Base-by-base conservation (phyloP, 768 basidiomycete genomes). In the Mycena epipterygia region DNA sequence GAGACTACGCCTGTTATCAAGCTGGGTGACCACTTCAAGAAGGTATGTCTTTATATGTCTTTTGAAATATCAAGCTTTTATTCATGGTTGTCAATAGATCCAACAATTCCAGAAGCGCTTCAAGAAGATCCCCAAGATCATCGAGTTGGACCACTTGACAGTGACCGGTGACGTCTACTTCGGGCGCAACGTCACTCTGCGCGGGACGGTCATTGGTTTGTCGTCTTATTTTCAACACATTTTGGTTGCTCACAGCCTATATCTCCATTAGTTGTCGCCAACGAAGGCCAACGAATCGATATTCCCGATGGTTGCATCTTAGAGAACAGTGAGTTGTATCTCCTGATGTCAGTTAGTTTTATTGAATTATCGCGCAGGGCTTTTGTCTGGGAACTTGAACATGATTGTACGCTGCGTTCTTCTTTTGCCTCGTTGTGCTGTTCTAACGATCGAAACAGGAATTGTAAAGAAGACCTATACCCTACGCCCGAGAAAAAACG, bases 1-100 rank as follows among this genome's bases (percentile, higher is more conserved):
- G 89, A 88, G 76, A 93, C 89, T 23, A 92, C 95, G 30, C 97
- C 96, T n/a, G 95, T 97, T 56, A 94, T 98, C 88, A 98, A 98
- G 85, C 89, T 98, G 56, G 96, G 96, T 51, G 95, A 96, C 81
- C 93, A 94, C 80, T 98, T 99, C 90, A 98, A 97, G 88, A 97
- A 95, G 89, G 93, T 94, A 64, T 53, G 80, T 23, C 35, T 35
- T 35, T 21, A 32, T 51, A 19, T 29, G 39, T 49, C 30, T 27
- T 46, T n/a, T n/a, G n/a, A n/a, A n/a, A 30, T 5, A 13, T 42
- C 1, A 51, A 14, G 13, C 42, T 68, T 30, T 33, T 16, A 61
- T n/a, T 42, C 30, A 46, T 17, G 46, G 46, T 56, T 42, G 49
- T 39, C 25, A 25, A 32, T 59, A 91, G 91, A 93, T 95, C 70